Evolutionary conservation across 1,284 basidiomycete species (phyloP).

Genomic region (Termitomyces sp.): DNA sequence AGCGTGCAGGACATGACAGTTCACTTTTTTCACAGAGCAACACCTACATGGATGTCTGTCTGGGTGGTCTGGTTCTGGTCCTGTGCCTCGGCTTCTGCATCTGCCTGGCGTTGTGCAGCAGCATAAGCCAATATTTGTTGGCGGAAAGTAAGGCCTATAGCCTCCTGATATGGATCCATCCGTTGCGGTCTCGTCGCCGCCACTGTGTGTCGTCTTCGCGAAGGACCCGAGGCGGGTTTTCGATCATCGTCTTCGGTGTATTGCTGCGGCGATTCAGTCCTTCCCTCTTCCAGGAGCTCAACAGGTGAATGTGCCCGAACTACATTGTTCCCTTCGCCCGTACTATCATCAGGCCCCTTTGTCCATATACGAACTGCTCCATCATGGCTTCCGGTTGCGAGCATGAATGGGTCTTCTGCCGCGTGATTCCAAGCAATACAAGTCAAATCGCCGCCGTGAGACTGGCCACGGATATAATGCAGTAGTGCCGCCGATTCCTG

Average conservation of each 20-base stretch:
- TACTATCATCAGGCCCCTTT: constrained; percentile 22
- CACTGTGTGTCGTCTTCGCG: neutral
- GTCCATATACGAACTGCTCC: constrained; percentile 71
- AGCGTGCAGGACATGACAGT: too few species aligned
- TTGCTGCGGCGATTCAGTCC: neutral
- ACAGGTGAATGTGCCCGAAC: constrained; percentile 18
- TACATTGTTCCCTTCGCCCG: constrained; percentile 4
- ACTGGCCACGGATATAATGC: constrained; percentile 59
- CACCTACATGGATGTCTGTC: too few species aligned
- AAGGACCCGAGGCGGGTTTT: neutral
- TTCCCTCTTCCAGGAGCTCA: constrained; percentile 11
- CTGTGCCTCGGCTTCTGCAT: neutral
- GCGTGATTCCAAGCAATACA: constrained; percentile 74
- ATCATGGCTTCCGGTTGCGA: constrained; percentile 74
- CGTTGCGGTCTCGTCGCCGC: neutral
- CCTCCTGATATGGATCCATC: constrained; percentile 2
- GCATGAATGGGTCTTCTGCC: constrained; percentile 66
- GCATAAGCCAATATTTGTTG: constrained; percentile 12
- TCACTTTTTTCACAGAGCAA: too few species aligned
- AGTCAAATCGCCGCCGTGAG: constrained; percentile 61
- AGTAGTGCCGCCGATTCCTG: constrained; percentile 65
- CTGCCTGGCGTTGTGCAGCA: constrained; percentile 11
- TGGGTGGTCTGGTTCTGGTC: too few species aligned
- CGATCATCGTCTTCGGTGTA: neutral
- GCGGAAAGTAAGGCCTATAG: constrained; percentile 7